Base-by-base conservation (phyloP, 2,329 filamentous ascomycete species). In the Colletotrichum brevisporum region DNA sequence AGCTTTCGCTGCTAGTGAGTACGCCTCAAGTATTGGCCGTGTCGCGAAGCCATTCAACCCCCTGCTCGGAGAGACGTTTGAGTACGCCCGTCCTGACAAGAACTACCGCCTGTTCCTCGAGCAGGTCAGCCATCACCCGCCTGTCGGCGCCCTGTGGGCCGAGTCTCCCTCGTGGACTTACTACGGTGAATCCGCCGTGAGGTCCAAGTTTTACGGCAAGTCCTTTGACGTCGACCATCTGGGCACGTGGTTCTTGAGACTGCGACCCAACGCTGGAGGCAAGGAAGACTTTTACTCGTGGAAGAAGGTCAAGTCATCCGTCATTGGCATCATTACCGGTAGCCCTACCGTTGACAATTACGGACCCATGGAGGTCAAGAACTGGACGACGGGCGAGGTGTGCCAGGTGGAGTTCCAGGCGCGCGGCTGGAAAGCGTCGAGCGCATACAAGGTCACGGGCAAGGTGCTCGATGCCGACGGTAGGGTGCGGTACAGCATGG, bases 1-100 rank as follows among this genome's bases (percentile, higher is more conserved):
- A 47, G 95, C 95, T 0, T 99, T 98, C 79, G 96, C 96, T 15
- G 94, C 95, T 12, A 97, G 94, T 75, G 95, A 98, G 81, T 99
- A 98, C 78, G 95, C 96, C 10, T 98, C 95, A 1, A 98, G 95
- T 0, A 97, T 98, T 74, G 95, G 94, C 1, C 94, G 96, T 78
- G 95, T 99, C 16, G 96, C 96, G 18, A 99, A 99, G 78, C 96
- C 96, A 0, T 99, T 99, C 86, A 99, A 99, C 77, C 96, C 96
- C 15, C 88, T 99, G 5, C 86, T 99, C 0, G 96, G 95, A 55
- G 96, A 99, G 80, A 99, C 96, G 0, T 99, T 97, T 75, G 96
- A 99, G 79, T 98, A 99, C 76, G 95, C 92, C 43, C 88, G 96
- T 65, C 95, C 96, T 0, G 96, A 99, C 83, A 97, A 98, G 80